Conservation (phyloP, 257 asterid species). For the Nicotiana tomentosiformis region DNA sequence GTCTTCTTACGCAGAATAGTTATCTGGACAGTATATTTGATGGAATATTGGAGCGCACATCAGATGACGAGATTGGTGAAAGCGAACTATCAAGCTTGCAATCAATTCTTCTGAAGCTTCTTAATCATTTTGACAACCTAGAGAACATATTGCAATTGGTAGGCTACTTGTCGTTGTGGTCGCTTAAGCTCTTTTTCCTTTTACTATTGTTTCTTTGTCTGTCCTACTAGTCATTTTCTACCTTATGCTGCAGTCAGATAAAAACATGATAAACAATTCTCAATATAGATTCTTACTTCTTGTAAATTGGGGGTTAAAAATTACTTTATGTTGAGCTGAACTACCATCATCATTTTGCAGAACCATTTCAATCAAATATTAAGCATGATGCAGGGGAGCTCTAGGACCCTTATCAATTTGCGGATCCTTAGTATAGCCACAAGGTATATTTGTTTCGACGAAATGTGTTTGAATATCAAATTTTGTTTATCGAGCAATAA, state of each 20-base stretch:
- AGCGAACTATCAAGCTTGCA: conserved; percentile 53
- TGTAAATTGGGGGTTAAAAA: neutral
- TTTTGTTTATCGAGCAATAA: conserved; percentile 3
- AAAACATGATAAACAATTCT: neutral
- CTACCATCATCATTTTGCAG: conserved; percentile 39
- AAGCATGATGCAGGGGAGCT: conserved; percentile 68
- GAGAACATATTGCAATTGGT: conserved; percentile 59
- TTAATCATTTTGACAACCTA: conserved; percentile 46
- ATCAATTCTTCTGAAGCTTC: conserved; percentile 59
- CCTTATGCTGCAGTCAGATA: neutral
- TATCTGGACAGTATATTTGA: conserved; percentile 44
- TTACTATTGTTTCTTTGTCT: conserved; percentile 8
- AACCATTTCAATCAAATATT: conserved; percentile 73
- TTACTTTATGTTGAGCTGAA: neutral
- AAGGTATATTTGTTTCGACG: conserved; percentile 34
- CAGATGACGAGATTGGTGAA: conserved; percentile 43
- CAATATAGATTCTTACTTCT: neutral
- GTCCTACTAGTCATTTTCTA: conserved; percentile 9
- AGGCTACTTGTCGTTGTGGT: conserved; percentile 20
- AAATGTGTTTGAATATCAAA: neutral
- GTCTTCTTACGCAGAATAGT: conserved; percentile 40
- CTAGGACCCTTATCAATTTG: conserved; percentile 53
- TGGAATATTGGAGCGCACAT: conserved; percentile 51
- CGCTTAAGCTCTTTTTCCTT: conserved; percentile 8
- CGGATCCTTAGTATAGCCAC: conserved; percentile 62